Evolutionary conservation across 768 basidiomycete species (phyloP), one percentile per base, ranked within the genome.

Genomic region (Pisolithus tinctorius): DNA sequence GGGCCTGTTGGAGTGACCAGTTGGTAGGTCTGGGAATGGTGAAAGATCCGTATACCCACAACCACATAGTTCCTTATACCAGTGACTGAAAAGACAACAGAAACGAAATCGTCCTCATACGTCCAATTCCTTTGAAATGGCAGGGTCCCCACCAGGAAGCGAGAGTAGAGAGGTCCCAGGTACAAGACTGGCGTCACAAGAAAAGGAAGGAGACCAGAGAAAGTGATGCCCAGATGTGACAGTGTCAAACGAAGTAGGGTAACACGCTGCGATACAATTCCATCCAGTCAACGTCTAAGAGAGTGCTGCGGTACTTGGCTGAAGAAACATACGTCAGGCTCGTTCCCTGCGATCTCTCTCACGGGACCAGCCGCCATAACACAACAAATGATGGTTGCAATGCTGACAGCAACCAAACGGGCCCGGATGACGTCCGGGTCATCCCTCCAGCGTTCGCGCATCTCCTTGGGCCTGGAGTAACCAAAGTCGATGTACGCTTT

Each of bases 371-470:
- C 76, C 6, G 93, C 75, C 1, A 74, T 64, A 5, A 63, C 58
- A 42, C 86, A 80, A 57, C 82, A 84, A 1, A 77, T 52, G 0
- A 79, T 39, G 1, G 88, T 90, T 40, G 85, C 84, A 26, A 78
- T 40, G 25, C 72, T 71, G 4, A 86, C 93, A 4, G 87, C 86
- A 14, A 74, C 61, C 48, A 96, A 69, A 20, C 95, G 76, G 5
- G 87, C 84, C n/a, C 77, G 74, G 54, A 98, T 93, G 5, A 95
- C 88, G 37, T 77, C 77, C 1, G 93, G 85, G 60, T 95, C 87
- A 63, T 97, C 86, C 55, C 94, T 76, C 79, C 81, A 83, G 20
- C 77, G 71, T 50, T 81, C 80, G 41, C 74, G 61, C 26, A 50
- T 58, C 47, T 70, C 56, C 55, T 66, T 69, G 45, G 54, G 66